Base-by-base conservation (phyloP, 768 basidiomycete species). In the Galerina marginata region DNA sequence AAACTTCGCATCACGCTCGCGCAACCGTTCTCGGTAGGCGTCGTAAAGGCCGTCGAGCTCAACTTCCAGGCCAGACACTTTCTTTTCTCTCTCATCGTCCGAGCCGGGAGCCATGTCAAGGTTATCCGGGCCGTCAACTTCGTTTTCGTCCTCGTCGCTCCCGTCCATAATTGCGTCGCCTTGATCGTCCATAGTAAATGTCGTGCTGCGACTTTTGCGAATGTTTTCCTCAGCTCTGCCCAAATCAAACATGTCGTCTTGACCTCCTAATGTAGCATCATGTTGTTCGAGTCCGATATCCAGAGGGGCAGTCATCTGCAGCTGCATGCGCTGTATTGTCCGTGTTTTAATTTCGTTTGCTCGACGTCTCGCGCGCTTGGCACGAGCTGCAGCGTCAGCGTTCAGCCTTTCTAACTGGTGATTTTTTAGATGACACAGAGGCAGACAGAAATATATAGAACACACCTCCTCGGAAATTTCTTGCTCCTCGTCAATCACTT, bases 261-360 rank as follows among this genome's bases (percentile, higher is more conserved):
- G 89, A 6, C 92, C 92, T 23, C 77, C 80, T 15, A 96, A 81
- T 15, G 90, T 81, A 2, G 86, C 77, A 64, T 96, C 95, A 54
- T 84, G 81, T 67, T 91, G 91, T 68, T 95, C 93, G 60, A 95
- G 74, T 71, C 95, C 96, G 64, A 99, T 95, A 67, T 98, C 97
- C 65, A 96, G 79, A n/a, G 97, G 97, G 16, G 95, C 94, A 11
- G 92, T 93, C 97, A 99, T 99, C 70, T 93, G 90, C 47, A 99
- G 82, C 72, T 99, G 97, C 87, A 99, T 91, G 54, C 96, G 90
- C 70, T 94, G 93, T 42, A 99, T 89, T 1, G 94, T 92, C 64
- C 90, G 87, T 29, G 85, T 81, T 75, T 92, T 93, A 69, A 92
- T 80, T 77, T 99, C 97, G 74, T 98, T 98, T 2, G 89, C 87